Base-by-base conservation (phyloP, 2,329 filamentous ascomycete genomes). In the Penicillium sp. region DNA sequence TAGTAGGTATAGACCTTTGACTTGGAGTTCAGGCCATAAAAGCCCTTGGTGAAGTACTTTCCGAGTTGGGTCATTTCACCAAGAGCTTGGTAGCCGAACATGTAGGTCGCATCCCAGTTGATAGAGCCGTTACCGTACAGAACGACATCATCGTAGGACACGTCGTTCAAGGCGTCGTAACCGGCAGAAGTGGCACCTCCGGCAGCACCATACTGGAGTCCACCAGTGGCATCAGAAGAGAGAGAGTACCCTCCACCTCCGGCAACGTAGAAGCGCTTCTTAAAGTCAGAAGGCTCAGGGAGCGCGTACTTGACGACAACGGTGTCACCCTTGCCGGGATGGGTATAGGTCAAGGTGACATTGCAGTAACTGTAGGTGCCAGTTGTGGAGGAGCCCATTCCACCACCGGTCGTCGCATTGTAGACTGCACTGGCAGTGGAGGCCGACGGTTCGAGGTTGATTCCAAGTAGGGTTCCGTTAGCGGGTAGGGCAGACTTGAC, bases 51-150 rank as follows among this genome's bases (percentile, higher is more conserved):
- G 26, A 80, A 69, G 40, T 71, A 66, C 62, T 80, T 80, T 18
- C 77, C 79, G 10, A 81, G 64, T 8, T 67, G 60, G 9, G 77
- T 80, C 73, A 83, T 76, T 65, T 85, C 82, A 40, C 77, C 77
- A 1, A 83, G 69, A 0, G 77, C 81, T 56, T 78, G 72, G 68
- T 83, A 83, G 1, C 70, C 54, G 50, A 70, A 69, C 68, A 70
- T 70, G 52, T 70, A 65, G 11, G 66, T 69, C 11, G 65, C 63
- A 31, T 70, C 67, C 65, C 67, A 70, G 56, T 70, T 70, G 51
- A 70, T 64, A 3, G 78, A 77, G 10, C 80, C 81, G 53, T 84
- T 82, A n/a, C 76, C 68, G 46, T 68, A 64, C 1, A 81, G 69
- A 13, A 75, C 69, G 1, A 77, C 74, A 16, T 69, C 64, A 33